Base-by-base conservation (phyloP, 345 rosid species). In the Raphanus sativus region DNA sequence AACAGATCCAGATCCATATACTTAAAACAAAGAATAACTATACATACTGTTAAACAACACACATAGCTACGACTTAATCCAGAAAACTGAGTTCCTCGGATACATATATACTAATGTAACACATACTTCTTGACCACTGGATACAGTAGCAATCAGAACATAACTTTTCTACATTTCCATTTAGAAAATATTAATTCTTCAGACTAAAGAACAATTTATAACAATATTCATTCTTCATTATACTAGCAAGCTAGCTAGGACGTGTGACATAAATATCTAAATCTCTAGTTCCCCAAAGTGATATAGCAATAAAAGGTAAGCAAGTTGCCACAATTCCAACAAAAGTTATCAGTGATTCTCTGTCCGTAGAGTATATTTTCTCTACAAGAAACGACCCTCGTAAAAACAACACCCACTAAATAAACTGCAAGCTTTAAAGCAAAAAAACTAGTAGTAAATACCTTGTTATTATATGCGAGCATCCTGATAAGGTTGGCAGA, bases 401-500 rank as follows among this genome's bases (percentile, higher is more conserved):
- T 12, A 33, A 62, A 26, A 11, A 65, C 30, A 54, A 55, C 80
- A n/a, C 62, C 10, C 17, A 60, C 33, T 13, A 73, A 48, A 59
- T 1, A 79, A 29, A 42, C 25, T 1, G 34, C 59, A 79, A n/a
- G 15, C 60, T 68, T 66, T 12, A 62, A 26, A 11, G 67, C 30
- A 54, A 55, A 81, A n/a, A n/a, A n/a, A n/a, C 21, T 21, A 21
- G 21, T 21, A 5, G 17, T 68, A 33, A 70, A 33, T 72, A 96
- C 99, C 93, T 90, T 90, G 85, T 96, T 96, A 72, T 83, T 88
- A 65, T 96, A 96, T 0, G 99, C 84, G 13, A 96, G 74, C 55
- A 91, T 71, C 87, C 99, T 86, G 40, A 86, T 82, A 61, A 96
- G 98, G 76, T 91, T 96, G 13, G 99, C 98, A 79, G 99, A 93